These are phyloP conservation scores for Setomelanomma holmii DNA, from an alignment of 2,329 filamentous ascomycete genomes.

Conservation along the genomic window DNA sequence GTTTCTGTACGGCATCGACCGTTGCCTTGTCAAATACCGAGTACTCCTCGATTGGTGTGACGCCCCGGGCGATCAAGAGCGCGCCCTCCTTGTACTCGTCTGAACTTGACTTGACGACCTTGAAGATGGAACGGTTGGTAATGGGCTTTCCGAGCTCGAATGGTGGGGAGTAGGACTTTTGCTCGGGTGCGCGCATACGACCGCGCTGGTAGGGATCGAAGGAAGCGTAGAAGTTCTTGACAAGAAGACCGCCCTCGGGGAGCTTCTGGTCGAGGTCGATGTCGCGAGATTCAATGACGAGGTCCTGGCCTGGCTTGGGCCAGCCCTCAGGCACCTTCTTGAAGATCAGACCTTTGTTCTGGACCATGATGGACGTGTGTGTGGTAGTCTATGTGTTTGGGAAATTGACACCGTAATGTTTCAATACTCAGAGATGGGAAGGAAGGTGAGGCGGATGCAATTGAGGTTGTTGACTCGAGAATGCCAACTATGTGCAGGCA, in stretches of 20 bases:
- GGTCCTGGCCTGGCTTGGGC: conserved; percentile 74
- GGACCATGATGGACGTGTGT: conserved; percentile 52
- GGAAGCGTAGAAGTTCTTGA: conserved; percentile 75
- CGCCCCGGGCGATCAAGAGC: conserved; percentile 61
- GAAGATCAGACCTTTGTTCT: conserved; percentile 80
- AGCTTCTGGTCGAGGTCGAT: conserved; percentile 70
- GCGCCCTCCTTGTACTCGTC: conserved; percentile 71
- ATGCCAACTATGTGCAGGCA: conserved; percentile 5
- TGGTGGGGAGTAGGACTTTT: conserved; percentile 72
- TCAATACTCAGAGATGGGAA: background rate
- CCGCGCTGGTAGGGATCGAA: conserved; percentile 87
- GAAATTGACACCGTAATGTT: background rate
- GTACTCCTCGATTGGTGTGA: conserved; percentile 73
- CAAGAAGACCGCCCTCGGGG: conserved; percentile 69
- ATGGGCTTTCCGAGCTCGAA: conserved; percentile 70
- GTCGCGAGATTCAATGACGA: conserved; percentile 69
- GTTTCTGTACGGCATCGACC: conserved; percentile 56
- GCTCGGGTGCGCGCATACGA: conserved; percentile 70
- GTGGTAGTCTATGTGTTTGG: conserved; percentile 8
- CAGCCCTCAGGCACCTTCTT: conserved; percentile 70
- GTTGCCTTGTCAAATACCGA: conserved; percentile 61
- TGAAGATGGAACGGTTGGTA: conserved; percentile 67
- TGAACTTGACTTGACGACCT: conserved; percentile 74
- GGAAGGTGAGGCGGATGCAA: background rate
- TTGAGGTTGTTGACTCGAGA: conserved; percentile 2